Evolutionary conservation across 306 rosid species (phyloP), one percentile per base, ranked within the genome.

Genomic region (Vigna mungo): DNA sequence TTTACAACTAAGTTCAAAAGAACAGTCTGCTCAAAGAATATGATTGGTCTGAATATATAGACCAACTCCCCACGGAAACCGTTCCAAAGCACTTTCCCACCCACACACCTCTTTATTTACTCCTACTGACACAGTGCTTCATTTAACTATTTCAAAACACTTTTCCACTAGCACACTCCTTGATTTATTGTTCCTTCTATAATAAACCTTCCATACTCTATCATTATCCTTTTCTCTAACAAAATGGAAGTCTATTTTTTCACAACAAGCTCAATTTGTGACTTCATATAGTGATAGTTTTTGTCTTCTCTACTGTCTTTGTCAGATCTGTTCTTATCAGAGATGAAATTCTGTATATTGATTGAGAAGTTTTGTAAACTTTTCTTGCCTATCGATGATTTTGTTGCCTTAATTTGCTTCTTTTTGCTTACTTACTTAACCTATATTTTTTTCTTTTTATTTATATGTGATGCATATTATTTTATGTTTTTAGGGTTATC

Each of bases 401-500:
- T 75, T 54, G 62, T 53, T 30, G 55, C 59, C 68, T 52, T 66
- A 75, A 32, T 75, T 71, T 65, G 2, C 47, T 51, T 54, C 20
- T 21, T 62, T 78, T 59, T 64, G 34, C 55, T 32, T 73, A 9
- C 64, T 54, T 36, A n/a, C 20, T 56, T 37, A 61, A 21, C 30
- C 52, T 49, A 56, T 65, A 14, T 81, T 4, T 15, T 58, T 27
- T 76, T 34, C 58, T 59, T 21, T 63, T 49, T 65, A 16, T 70
- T 43, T 56, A 37, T 68, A 46, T 39, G 36, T 69, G 53, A 37
- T 30, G 36, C 71, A 7, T 56, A 55, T 74, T 6, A 23, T 56
- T 60, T 74, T 56, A 58, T 17, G 12, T 32, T 61, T 32, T 73
- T 79, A 94, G 98, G 98, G 98, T 65, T 94, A 94, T 87, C 94